Evolutionary conservation across 1,139 yeast genomes (phyloP).

Genomic region (Hyphopichia khmerensis): DNA sequence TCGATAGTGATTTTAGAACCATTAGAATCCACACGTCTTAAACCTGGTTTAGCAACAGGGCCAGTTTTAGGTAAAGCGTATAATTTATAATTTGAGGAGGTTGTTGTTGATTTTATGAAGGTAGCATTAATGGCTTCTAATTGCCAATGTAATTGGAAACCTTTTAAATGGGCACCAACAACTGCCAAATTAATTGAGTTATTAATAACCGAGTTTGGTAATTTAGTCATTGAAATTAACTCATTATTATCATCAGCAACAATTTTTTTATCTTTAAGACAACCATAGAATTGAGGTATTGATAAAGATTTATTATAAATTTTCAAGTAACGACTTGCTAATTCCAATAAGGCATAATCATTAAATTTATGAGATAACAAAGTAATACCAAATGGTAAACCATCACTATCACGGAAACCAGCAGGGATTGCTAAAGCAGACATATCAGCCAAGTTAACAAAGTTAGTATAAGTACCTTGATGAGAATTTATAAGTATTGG

Average conservation of each 20-base stretch:
- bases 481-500: conserved; percentile 82
- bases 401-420: conserved; percentile 77
- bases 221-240: neutral
- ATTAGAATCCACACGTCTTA: conserved; percentile 58
- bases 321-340: conserved; percentile 70
- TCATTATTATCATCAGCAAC: conserved; percentile 9
- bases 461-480: conserved; percentile 97
- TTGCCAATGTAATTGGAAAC: conserved; percentile 93
- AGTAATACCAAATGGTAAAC: conserved; percentile 88
- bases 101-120: conserved; percentile 60
- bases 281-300: conserved; percentile 26
- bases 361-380: conserved; percentile 77
- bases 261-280: conserved; percentile 42
- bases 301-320: conserved; percentile 19
- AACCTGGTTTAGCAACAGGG: conserved; percentile 85
- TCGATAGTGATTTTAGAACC: conserved; percentile 73
- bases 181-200: conserved; percentile 65
- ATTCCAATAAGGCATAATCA: conserved; percentile 83
- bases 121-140: conserved; percentile 82
- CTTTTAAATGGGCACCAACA: conserved; percentile 92
- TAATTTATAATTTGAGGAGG: conserved; percentile 71
- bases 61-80: conserved; percentile 83
- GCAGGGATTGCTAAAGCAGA: conserved; percentile 90
- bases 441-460: conserved; percentile 90
- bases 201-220: neutral